These are phyloP conservation scores for Colletotrichum sp. DNA, from an alignment of 2,329 filamentous ascomycete genomes.

Conservation along the genomic window DNA sequence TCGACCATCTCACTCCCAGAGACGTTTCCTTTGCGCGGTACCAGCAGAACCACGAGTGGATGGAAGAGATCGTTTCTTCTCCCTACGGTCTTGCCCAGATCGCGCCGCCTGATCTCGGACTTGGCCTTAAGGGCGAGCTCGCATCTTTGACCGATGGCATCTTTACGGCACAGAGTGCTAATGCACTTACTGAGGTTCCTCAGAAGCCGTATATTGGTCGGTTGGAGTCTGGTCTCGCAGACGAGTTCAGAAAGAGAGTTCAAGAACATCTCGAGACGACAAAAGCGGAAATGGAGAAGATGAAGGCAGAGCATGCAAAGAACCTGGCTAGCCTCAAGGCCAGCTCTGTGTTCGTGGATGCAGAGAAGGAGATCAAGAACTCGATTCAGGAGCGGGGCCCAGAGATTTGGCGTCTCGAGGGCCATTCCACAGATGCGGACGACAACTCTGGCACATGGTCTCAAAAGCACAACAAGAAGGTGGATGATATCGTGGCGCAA, in stretches of 20 bases:
- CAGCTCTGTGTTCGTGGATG: conserved; percentile 71
- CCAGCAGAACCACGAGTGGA: conserved; percentile 97
- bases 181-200: conserved; percentile 47
- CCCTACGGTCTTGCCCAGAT: conserved; percentile 88
- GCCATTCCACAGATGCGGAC: conserved; percentile 51
- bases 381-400: conserved; percentile 64
- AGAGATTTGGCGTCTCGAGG: conserved; percentile 70
- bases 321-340: conserved; percentile 77
- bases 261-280: conserved; percentile 74
- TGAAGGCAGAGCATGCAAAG: conserved; percentile 80
- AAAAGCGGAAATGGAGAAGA: conserved; percentile 80
- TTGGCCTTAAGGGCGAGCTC: conserved; percentile 85
- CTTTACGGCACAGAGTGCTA: conserved; percentile 71
- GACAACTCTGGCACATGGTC: conserved; percentile 37
- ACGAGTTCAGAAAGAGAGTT: conserved; percentile 84
- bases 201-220: conserved; percentile 69
- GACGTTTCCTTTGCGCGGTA: conserved; percentile 90
- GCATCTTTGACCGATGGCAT: conserved; percentile 83
- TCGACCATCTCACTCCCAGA: conserved; percentile 87
- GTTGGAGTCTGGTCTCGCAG: conserved; percentile 77
- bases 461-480: conserved; percentile 54
- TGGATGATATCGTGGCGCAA: conserved; percentile 77
- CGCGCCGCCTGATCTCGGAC: conserved; percentile 82
- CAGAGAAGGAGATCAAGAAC: conserved; percentile 77
- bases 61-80: conserved; percentile 95